These are phyloP conservation scores for Jackrogersella minutella DNA, from an alignment of 495 filamentous ascomycete species.

Conservation along the genomic window DNA sequence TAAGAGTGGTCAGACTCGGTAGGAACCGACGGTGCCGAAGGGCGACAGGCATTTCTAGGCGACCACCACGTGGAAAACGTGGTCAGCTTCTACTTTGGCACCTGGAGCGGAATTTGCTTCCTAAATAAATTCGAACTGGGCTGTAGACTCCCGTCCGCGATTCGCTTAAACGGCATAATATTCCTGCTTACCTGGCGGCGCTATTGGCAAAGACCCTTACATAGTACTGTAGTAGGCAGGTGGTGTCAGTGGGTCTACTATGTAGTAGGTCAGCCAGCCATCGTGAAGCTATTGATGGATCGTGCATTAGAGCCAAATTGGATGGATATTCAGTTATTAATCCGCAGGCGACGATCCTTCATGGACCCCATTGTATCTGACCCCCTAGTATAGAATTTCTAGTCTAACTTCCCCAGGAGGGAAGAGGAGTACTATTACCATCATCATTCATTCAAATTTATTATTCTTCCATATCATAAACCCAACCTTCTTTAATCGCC, in stretches of 20 bases:
- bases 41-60: slow-evolving; percentile 30
- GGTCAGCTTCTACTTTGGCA: slow-evolving; percentile 40
- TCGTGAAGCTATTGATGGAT: slow-evolving; percentile 43
- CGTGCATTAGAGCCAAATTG: slow-evolving; percentile 42
- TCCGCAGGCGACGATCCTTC: slow-evolving; percentile 40
- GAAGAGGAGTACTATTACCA: slow-evolving; percentile 12
- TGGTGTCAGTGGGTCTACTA: slow-evolving; percentile 37
- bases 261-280: slow-evolving; percentile 31
- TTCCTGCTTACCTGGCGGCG: slow-evolving; percentile 35
- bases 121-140: slow-evolving; percentile 33
- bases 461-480: slow-evolving; percentile 26
- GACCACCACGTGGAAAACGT: slow-evolving; percentile 41
- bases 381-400: slow-evolving; percentile 21
- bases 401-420: slow-evolving; percentile 35
- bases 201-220: slow-evolving; percentile 43
- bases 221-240: slow-evolving; percentile 40
- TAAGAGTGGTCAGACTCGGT: slow-evolving; percentile 42
- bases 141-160: slow-evolving; percentile 14
- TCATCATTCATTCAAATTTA: slow-evolving; percentile 13
- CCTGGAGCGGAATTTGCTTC: slow-evolving; percentile 28
- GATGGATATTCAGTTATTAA: slow-evolving; percentile 40
- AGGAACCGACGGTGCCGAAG: slow-evolving; percentile 37
- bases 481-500: slow-evolving; percentile 21
- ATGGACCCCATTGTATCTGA: slow-evolving; percentile 15
- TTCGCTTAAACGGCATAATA: slow-evolving; percentile 35